Evolutionary conservation across 768 basidiomycete species (phyloP).

Genomic region (Strobilomyces confusus): DNA sequence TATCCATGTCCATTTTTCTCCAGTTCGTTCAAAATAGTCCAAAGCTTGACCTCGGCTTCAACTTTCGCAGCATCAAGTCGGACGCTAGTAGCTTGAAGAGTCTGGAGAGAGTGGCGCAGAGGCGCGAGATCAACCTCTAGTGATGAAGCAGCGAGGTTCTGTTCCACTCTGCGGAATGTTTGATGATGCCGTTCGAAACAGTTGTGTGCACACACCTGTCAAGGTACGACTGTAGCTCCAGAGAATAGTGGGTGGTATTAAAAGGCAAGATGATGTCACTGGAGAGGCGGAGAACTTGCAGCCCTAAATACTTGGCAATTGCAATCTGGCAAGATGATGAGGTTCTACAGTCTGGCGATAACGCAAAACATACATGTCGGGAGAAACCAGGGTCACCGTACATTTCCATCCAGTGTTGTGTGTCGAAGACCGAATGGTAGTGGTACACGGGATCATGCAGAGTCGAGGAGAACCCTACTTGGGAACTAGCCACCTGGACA

Average conservation of each 20-base stretch:
- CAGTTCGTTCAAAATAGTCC: constrained; percentile 39
- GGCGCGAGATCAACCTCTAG: constrained; percentile 49
- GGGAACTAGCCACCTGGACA: constrained; percentile 32
- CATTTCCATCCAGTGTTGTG: constrained; percentile 64
- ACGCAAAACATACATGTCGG: constrained; percentile 51
- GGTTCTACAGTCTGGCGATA: neutral
- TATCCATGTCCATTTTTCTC: constrained; percentile 24
- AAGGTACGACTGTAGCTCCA: constrained; percentile 62
- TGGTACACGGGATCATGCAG: constrained; percentile 64
- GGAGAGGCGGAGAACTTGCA: constrained; percentile 56
- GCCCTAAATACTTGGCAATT: constrained; percentile 62
- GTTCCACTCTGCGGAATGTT: constrained; percentile 27
- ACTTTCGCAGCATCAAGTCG: constrained; percentile 57
- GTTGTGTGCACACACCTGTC: constrained; percentile 41
- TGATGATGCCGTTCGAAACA: constrained; percentile 23
- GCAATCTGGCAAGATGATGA: constrained; percentile 44
- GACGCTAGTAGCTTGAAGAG: constrained; percentile 48
- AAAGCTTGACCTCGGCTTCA: constrained; percentile 49
- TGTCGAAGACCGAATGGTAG: constrained; percentile 75
- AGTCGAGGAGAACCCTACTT: constrained; percentile 31
- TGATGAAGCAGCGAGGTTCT: constrained; percentile 18
- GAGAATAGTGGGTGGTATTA: constrained; percentile 73
- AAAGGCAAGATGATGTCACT: constrained; percentile 66
- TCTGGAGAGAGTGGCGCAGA: constrained; percentile 44
- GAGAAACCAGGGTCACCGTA: constrained; percentile 77